Conservation (phyloP, 2,329 filamentous ascomycete genomes). For the Pseudocercospora eumusae region DNA sequence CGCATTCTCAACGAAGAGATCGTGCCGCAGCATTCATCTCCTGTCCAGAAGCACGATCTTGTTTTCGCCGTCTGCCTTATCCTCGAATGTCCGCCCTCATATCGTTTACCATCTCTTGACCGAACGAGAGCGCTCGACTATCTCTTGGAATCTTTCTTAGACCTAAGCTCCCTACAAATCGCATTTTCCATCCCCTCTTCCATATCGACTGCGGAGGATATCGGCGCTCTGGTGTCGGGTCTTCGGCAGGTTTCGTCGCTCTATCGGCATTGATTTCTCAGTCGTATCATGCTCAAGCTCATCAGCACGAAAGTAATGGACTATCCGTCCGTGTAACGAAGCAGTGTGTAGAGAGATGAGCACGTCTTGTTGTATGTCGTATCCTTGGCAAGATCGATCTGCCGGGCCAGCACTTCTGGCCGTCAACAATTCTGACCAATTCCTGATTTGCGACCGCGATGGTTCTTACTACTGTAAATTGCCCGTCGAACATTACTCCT, state of each 20-base stretch:
- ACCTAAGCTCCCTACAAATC: neutral
- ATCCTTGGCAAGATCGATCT: neutral
- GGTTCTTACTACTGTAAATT: no score
- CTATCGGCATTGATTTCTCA: neutral
- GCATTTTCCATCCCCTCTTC: neutral
- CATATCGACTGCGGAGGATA: neutral
- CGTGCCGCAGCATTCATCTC: neutral
- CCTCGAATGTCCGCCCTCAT: neutral
- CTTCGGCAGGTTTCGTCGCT: neutral
- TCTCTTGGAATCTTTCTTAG: neutral
- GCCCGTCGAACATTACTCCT: no score
- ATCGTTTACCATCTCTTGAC: neutral
- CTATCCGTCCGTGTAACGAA: neutral
- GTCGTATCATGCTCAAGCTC: neutral
- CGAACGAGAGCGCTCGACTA: neutral
- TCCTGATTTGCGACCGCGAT: no score
- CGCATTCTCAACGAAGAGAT: neutral
- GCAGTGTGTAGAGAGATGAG: neutral
- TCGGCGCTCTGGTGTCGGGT: neutral
- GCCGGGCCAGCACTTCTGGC: neutral
- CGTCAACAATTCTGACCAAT: neutral
- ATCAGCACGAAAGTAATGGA: neutral
- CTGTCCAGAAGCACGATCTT: neutral
- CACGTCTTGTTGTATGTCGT: neutral
- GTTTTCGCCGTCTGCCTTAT: neutral